These are phyloP conservation scores for Phytophthora boehmeriae DNA, from an alignment of 352 stramenopile genomes.

Conservation along the genomic window DNA sequence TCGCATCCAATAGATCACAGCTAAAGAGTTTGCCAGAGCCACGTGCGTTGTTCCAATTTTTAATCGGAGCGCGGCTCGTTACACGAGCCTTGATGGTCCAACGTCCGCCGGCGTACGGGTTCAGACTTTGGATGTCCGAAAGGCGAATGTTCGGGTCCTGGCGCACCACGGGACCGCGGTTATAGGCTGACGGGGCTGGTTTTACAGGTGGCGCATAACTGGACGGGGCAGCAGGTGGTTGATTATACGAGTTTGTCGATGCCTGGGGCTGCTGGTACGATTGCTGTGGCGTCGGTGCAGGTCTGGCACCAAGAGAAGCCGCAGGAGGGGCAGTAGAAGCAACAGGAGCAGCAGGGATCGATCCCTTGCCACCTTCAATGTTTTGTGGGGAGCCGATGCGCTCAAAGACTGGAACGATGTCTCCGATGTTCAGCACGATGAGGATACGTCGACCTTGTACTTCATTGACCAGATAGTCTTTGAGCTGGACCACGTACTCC, in stretches of 20 bases:
- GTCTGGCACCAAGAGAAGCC: conserved; percentile 35
- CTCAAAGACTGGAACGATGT: conserved; percentile 77
- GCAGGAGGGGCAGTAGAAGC: conserved; percentile 28
- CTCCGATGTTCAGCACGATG: conserved; percentile 82
- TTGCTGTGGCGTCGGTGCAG: conserved; percentile 26
- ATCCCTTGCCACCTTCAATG: conserved; percentile 71
- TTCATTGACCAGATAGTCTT: conserved; percentile 85
- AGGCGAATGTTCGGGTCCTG: conserved; percentile 84
- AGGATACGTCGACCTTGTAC: conserved; percentile 85
- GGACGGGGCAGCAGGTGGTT: conserved; percentile 22
- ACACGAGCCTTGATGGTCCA: conserved; percentile 98
- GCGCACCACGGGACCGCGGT: conserved; percentile 80
- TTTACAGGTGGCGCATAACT: conserved; percentile 37
- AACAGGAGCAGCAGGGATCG: conserved; percentile 26
- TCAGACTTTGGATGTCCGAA: conserved; percentile 90
- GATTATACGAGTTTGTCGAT: conserved; percentile 34
- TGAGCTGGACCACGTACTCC: conserved; percentile 87
- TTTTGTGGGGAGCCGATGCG: conserved; percentile 78
- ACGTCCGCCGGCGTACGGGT: conserved; percentile 92
- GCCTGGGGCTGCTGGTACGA: conserved; percentile 46
- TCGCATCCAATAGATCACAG: conserved; percentile 95
- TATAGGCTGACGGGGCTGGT: conserved; percentile 48
- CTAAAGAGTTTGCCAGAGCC: conserved; percentile 97
- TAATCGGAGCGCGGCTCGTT: conserved; percentile 93
- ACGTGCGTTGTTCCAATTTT: conserved; percentile 96